Conservation (phyloP, 257 asterid genomes). For the Petrea volubilis region DNA sequence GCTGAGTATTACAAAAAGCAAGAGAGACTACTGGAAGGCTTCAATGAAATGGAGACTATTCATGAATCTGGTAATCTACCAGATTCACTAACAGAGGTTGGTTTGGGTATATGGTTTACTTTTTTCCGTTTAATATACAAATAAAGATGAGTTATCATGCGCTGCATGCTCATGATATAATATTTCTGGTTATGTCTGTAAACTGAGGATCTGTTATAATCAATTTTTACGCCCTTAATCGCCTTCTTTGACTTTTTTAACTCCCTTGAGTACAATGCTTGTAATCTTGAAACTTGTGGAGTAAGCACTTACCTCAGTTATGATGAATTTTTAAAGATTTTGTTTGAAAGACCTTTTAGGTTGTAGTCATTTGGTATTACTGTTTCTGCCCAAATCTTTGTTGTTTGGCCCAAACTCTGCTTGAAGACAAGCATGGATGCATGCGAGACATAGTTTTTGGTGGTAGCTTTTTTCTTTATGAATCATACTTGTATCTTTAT, state of each 20-base stretch:
- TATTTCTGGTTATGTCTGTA: slow-evolving; percentile 7
- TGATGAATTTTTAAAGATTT: not conserved
- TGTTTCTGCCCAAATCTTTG: not conserved
- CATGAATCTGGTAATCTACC: slow-evolving; percentile 65
- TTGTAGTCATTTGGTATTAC: not conserved
- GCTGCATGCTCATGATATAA: slow-evolving; percentile 3
- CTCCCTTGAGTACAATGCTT: not conserved
- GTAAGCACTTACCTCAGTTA: not conserved
- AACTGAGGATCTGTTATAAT: not conserved
- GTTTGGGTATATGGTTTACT: slow-evolving; percentile 13
- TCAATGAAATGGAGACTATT: slow-evolving; percentile 81
- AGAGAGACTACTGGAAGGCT: slow-evolving; percentile 76
- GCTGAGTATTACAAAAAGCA: slow-evolving; percentile 84
- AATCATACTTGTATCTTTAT: slow-evolving; percentile 1
- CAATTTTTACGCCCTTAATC: not conserved
- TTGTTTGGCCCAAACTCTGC: slow-evolving; percentile 15
- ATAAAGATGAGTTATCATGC: not conserved
- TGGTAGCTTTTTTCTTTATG: not conserved
- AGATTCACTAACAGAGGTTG: slow-evolving; percentile 67
- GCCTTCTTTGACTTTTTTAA: not conserved
- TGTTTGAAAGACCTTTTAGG: not conserved
- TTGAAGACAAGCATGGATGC: not conserved
- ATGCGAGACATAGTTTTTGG: not conserved
- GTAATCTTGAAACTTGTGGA: not conserved
- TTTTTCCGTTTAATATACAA: not conserved